Base-by-base conservation (phyloP, 2,329 filamentous ascomycete species). In the Apiospora arundinis region DNA sequence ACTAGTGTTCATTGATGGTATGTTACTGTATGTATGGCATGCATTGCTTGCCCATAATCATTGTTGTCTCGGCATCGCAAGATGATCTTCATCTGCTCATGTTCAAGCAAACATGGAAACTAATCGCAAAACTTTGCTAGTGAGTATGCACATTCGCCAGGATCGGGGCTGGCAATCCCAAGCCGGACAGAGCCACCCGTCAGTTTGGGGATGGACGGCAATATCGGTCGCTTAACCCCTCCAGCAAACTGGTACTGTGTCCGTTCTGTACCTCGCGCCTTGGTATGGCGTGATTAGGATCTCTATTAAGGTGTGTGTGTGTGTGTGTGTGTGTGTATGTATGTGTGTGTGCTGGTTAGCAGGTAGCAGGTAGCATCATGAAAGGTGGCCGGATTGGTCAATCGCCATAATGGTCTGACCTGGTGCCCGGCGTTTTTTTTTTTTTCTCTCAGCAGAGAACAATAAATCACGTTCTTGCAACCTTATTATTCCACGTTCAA, bases 351-450 rank as follows among this genome's bases (percentile, higher is more conserved):
- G 23, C 48, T 52, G n/a, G n/a, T n/a, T n/a, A n/a, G n/a, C 32
- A 4, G 32, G 32, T 32, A 32, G 32, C 32, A 32, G 32, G 49
- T n/a, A n/a, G 32, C 56, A 63, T 63, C 56, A 63, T 63, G 28
- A 37, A 63, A 63, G 56, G 56, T 63, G 56, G 56, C 56, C 28
- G 56, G 56, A 63, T 40, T 63, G 56, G 56, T 63, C 56, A 63
- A 63, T 63, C 21, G 56, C 56, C 56, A 40, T 63, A 12, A 40
- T 63, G 56, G 56, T 11, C 56, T 40, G 56, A 23, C 56, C 56
- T 40, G 32, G 56, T 63, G 42, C 42, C 42, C 40, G 32, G 56
- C 11, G 7, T 40, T n/a, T 40, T 8, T 23, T 37, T 40, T 63
- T 40, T 18, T 14, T 11, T 63, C 9, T 12, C 11, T 40, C 32